Evolutionary conservation across 495 filamentous ascomycete genomes (phyloP).

Genomic region (Bacidia gigantensis): DNA sequence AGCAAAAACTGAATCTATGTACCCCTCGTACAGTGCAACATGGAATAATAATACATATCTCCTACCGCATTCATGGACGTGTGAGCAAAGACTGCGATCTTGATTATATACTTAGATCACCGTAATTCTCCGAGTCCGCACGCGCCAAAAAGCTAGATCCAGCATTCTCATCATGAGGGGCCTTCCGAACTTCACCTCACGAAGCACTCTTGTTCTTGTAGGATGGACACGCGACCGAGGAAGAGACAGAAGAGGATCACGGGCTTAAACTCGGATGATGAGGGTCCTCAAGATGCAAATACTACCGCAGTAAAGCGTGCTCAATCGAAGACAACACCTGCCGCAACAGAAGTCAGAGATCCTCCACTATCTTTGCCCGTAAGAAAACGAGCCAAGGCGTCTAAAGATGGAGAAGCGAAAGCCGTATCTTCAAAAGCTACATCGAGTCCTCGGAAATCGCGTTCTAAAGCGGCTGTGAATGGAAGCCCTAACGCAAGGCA

Average conservation of each 20-base stretch:
- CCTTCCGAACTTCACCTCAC: background rate
- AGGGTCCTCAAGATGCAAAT: conserved; percentile 15
- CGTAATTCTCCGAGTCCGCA: no score
- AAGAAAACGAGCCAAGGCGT: conserved; percentile 2
- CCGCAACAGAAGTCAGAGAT: conserved; percentile 10
- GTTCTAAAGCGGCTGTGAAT: background rate
- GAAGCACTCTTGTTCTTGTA: background rate
- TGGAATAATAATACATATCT: no score
- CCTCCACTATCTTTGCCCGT: conserved; percentile 4
- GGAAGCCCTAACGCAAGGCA: background rate
- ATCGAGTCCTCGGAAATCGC: background rate
- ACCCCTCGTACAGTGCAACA: no score
- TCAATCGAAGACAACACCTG: no score
- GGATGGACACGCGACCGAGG: conserved; percentile 34
- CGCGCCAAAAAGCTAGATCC: background rate
- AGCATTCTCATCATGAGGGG: background rate
- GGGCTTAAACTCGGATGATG: conserved; percentile 31
- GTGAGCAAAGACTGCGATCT: no score
- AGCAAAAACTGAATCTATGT: no score
- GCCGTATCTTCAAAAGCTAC: background rate
- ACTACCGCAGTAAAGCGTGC: background rate
- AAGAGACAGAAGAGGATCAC: conserved; percentile 35
- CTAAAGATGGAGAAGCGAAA: background rate
- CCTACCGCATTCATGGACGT: no score
- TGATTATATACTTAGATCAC: no score